Evolutionary conservation across 1,284 basidiomycete species (phyloP).

Genomic region (Pterula multifida): DNA sequence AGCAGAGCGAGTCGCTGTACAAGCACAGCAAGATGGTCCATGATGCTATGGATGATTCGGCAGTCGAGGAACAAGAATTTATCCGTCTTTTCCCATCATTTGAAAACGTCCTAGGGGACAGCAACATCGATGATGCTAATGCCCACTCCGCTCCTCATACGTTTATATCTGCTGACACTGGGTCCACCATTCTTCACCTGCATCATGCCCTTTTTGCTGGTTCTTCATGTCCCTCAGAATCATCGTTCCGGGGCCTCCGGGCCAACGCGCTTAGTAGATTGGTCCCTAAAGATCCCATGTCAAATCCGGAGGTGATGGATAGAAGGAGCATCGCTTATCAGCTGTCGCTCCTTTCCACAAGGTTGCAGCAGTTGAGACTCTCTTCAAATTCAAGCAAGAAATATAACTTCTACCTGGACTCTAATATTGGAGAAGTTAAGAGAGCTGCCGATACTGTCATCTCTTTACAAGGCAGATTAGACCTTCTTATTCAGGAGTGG

Average conservation of each 20-base stretch:
- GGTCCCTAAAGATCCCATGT: conserved; percentile 18
- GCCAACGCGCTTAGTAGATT: conserved; percentile 18
- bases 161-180: not conserved
- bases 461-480: conserved; percentile 41
- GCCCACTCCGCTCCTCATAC: not conserved
- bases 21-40: conserved; percentile 53
- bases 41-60: conserved; percentile 55
- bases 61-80: conserved; percentile 76
- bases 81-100: conserved; percentile 76
- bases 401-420: conserved; percentile 75
- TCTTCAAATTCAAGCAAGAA: conserved; percentile 6
- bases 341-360: conserved; percentile 28
- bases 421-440: conserved; percentile 59
- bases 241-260: conserved; percentile 18
- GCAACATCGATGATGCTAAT: not conserved
- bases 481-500: conserved; percentile 66
- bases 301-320: conserved; percentile 36
- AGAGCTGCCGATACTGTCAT: conserved; percentile 46
- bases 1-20: conserved; percentile 71
- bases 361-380: conserved; percentile 20
- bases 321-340: conserved; percentile 34
- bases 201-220: conserved; percentile 24
- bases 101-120: conserved; percentile 42
- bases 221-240: conserved; percentile 6
- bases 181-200: conserved; percentile 10